Evolutionary conservation across 345 rosid genomes (phyloP).

Genomic region (Carallia pectinifolia): DNA sequence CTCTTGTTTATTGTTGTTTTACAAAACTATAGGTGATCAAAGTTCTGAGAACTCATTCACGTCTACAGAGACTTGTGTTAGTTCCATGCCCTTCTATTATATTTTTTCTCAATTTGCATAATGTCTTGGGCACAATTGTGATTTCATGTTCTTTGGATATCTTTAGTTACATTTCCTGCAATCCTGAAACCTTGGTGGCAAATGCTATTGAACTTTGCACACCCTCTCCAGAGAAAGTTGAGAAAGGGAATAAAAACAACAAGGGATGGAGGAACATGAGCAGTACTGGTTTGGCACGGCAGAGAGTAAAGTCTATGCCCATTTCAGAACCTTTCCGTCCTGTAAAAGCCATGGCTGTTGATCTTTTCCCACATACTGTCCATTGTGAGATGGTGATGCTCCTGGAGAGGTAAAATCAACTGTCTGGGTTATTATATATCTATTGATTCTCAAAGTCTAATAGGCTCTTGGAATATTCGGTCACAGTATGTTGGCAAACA

Average conservation of each 20-base stretch:
- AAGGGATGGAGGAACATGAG: constrained; percentile 71
- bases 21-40: constrained; percentile 60
- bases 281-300: constrained; percentile 79
- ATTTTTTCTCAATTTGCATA: background rate
- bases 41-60: constrained; percentile 75
- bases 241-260: constrained; percentile 65
- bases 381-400: constrained; percentile 98
- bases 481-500: no score
- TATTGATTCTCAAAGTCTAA: no score
- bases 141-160: constrained; percentile 9
- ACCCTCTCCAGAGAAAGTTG: constrained; percentile 58
- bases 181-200: constrained; percentile 88
- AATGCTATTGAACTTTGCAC: constrained; percentile 95
- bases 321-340: constrained; percentile 83
- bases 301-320: constrained; percentile 85
- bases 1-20: background rate
- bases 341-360: constrained; percentile 94
- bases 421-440: no score
- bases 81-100: constrained; percentile 30
- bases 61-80: constrained; percentile 73
- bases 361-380: constrained; percentile 90
- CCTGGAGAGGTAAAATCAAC: constrained; percentile 53
- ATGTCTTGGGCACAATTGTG: background rate
- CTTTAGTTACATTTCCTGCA: constrained; percentile 85
- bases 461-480: no score